These are phyloP conservation scores for Niveomyces coronatus DNA, from an alignment of 2,329 filamentous ascomycete species.

Conservation along the genomic window DNA sequence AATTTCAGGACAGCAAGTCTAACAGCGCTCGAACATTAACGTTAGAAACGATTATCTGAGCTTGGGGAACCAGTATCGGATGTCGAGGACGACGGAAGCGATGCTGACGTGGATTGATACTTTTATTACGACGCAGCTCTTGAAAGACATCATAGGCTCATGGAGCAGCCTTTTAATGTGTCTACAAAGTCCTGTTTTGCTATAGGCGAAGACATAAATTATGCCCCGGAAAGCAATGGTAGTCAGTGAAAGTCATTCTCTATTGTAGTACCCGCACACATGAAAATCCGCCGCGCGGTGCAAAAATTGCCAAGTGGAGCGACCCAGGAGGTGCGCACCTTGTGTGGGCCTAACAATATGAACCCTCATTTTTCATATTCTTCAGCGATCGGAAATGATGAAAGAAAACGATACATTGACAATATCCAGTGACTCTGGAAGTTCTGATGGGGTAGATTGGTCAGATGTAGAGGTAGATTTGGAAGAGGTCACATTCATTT, in stretches of 20 bases:
- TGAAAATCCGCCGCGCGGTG: background rate
- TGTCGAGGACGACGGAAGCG: constrained; percentile 57
- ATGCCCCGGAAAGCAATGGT: too few species aligned
- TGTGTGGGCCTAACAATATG: constrained; percentile 4
- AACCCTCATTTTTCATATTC: background rate
- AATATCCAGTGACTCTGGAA: constrained; percentile 17
- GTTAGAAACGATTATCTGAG: constrained; percentile 47
- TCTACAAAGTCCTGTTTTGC: too few species aligned
- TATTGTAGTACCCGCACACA: background rate
- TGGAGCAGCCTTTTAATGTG: too few species aligned
- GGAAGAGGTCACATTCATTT: constrained; percentile 51
- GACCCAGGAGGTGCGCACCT: constrained; percentile 3
- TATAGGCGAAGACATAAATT: too few species aligned
- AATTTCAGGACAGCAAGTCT: too few species aligned
- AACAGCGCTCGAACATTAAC: constrained; percentile 10
- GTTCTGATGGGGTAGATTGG: constrained; percentile 38
- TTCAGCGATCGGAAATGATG: background rate
- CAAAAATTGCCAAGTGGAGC: constrained; percentile 8
- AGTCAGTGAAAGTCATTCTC: too few species aligned
- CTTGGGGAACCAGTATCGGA: constrained; percentile 66
- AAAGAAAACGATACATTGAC: constrained; percentile 16
- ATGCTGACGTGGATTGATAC: constrained; percentile 39
- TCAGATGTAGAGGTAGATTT: constrained; percentile 51
- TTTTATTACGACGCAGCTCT: constrained; percentile 15
- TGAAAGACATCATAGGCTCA: background rate